phyloP scores from a whole-genome alignment of 805 yeast genomes.

The Candida methanosorbosa region DNA sequence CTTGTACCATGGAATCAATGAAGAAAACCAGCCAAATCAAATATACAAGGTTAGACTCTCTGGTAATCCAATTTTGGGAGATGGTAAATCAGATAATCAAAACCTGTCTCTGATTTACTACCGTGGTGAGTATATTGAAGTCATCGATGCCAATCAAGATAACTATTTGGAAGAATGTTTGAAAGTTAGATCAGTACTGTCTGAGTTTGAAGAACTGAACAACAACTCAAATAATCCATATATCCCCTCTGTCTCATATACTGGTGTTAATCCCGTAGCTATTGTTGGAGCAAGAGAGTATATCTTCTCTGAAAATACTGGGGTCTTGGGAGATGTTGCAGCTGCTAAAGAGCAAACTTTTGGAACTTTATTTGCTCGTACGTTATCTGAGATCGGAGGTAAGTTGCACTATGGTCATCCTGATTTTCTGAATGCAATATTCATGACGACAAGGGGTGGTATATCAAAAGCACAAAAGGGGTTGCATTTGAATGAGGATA shows the following conservation, averaged over 20 bases:
- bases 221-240: slow-evolving; percentile 38
- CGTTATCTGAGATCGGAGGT: slow-evolving; percentile 89
- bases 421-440: slow-evolving; percentile 82
- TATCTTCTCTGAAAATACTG: slow-evolving; percentile 87
- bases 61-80: slow-evolving; percentile 93
- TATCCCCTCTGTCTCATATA: slow-evolving; percentile 44
- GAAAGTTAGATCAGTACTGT: slow-evolving; percentile 76
- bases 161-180: slow-evolving; percentile 91
- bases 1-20: slow-evolving; percentile 53
- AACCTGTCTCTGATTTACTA: slow-evolving; percentile 79
- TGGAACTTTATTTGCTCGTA: slow-evolving; percentile 91
- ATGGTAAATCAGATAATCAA: slow-evolving; percentile 95
- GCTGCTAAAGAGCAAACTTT: slow-evolving; percentile 97
- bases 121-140: slow-evolving; percentile 92
- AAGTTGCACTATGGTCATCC: slow-evolving; percentile 96
- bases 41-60: slow-evolving; percentile 66
- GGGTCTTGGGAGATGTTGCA: slow-evolving; percentile 90
- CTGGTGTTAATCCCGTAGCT: slow-evolving; percentile 57
- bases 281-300: slow-evolving; percentile 94
- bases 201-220: slow-evolving; percentile 83
- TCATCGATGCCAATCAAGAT: slow-evolving; percentile 94
- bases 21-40: slow-evolving; percentile 32
- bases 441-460: slow-evolving; percentile 95
- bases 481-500: slow-evolving; percentile 87
- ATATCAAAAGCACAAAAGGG: slow-evolving; percentile 93